Percentiles rank a stretch among this genome's conserved stretches.
phyloP scores from a whole-genome alignment of 2,329 filamentous ascomycete species.

The Penicillium hordei region DNA sequence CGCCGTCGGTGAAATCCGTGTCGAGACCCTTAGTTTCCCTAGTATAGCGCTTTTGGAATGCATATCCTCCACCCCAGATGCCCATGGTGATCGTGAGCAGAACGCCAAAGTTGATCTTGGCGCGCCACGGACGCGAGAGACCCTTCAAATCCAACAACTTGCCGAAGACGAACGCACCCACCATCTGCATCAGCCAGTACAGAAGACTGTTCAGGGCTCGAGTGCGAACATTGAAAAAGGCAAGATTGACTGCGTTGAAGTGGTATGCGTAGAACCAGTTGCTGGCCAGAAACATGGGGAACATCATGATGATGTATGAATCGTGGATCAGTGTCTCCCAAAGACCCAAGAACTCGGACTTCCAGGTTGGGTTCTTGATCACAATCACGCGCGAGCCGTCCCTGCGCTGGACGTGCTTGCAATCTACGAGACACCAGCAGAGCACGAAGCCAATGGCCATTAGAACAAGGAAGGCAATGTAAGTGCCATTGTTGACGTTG shows the following conservation, averaged over 20 bases:
- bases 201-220: constrained; percentile 73
- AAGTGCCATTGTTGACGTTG: constrained; percentile 68
- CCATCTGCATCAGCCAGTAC: constrained; percentile 78
- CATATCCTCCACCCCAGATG: constrained; percentile 82
- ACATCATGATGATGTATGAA: constrained; percentile 71
- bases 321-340: constrained; percentile 70
- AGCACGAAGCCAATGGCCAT: constrained; percentile 71
- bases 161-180: constrained; percentile 72
- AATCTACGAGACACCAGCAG: constrained; percentile 68
- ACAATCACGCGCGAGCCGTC: constrained; percentile 79
- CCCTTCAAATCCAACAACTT: constrained; percentile 63
- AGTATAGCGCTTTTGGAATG: constrained; percentile 65
- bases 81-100: constrained; percentile 71
- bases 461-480: constrained; percentile 82
- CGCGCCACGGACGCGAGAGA: constrained; percentile 65
- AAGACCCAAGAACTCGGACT: constrained; percentile 73
- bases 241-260: constrained; percentile 70
- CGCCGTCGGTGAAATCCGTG: constrained; percentile 65
- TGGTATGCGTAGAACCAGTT: constrained; percentile 83
- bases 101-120: constrained; percentile 61
- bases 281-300: constrained; percentile 78
- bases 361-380: constrained; percentile 89
- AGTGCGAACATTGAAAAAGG: constrained; percentile 71
- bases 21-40: constrained; percentile 43
- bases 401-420: constrained; percentile 67